Base-by-base conservation (phyloP, 129 eudicot genomes). In the Heracleum sosnowskyi region DNA sequence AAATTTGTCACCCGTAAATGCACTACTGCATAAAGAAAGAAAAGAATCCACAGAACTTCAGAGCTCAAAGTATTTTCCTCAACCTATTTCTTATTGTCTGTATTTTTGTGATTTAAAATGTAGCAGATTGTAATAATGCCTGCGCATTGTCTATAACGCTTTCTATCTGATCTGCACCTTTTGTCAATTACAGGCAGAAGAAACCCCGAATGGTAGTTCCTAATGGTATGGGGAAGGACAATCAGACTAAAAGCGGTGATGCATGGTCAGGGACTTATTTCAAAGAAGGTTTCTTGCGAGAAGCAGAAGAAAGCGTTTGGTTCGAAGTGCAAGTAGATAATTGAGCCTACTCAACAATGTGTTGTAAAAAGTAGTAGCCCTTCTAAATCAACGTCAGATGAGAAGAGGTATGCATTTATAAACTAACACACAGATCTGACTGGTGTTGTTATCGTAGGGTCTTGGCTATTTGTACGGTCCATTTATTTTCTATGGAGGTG, bases 151-250 rank as follows among this genome's bases (percentile, higher is more conserved):
- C 17, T 53, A 26, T 18, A 47, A 5, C 35, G 22, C 49, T 71
- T 35, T 60, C 16, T 71, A 17, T 47, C 12, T 22, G 2, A 64
- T 62, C 79, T 29, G 15, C 22, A 9, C 4, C 2, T 64, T 64
- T 31, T 77, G 5, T 69, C 34, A 64, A 76, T 64, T 31, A 71
- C 44, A 92, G 92, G 85, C 80, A 81, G 85, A 92, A 88, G 85
- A 89, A 86, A 76, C 87, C 74, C 36, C 79, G 87, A 60, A 51
- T 62, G 42, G 74, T 24, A 53, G 84, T 69, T 71, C 68, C 62
- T 49, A 78, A 75, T 74, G 69, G 31, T 78, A 39, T 72, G 81
- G 85, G 78, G 69, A 83, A 80, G 74, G 84, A 79, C 71, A 77
- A 72, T 76, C 57, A 82, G 18, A 39, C 73, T 40, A 80, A 34